Base-by-base conservation (phyloP, 352 stramenopile genomes). In the Phytophthora nicotianae region DNA sequence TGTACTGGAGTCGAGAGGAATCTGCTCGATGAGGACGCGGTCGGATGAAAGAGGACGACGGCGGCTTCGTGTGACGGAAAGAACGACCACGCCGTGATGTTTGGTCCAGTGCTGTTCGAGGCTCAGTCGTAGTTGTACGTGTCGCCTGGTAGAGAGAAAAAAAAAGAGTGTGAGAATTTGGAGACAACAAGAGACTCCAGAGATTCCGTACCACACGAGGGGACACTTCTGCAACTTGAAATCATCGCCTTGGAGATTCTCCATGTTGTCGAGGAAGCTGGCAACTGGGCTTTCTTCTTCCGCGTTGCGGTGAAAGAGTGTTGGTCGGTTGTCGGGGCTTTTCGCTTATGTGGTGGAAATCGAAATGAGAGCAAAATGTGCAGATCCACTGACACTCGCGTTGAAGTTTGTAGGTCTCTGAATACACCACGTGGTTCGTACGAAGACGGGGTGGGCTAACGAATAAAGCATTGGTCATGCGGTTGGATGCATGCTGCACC, bases 401-500 rank as follows among this genome's bases (percentile, higher is more conserved):
- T 53, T 53, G 17, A 53, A 53, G 26, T 42, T 38, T 48, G 20
- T 48, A 17, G 21, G 19, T 50, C 21, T 32, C 14, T 21, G 21
- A 29, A 23, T 4, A 37, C 23, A 41, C 17, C 26, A 41, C 17
- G n/a, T 41, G 46, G 46, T 40, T 14, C 4, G 46, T 11, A 6
- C 16, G n/a, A 52, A 50, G 46, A 41, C n/a, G 46, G 46, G 46
- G 26, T 52, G 46, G 27, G n/a, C n/a, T n/a, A n/a, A n/a, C n/a
- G n/a, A n/a, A n/a, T n/a, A n/a, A n/a, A n/a, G n/a, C n/a, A n/a
- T n/a, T n/a, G n/a, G n/a, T n/a, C n/a, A n/a, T n/a, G n/a, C n/a
- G n/a, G n/a, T n/a, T n/a, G n/a, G 27, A 14, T 37, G 7, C 2
- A 13, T 27, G 26, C 9, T 19, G 10, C 20, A 13, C 13, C 13